Evolutionary conservation across 345 rosid genomes (phyloP), one percentile per base, ranked within the genome.

Genomic region (Hibiscus mutabilis): DNA sequence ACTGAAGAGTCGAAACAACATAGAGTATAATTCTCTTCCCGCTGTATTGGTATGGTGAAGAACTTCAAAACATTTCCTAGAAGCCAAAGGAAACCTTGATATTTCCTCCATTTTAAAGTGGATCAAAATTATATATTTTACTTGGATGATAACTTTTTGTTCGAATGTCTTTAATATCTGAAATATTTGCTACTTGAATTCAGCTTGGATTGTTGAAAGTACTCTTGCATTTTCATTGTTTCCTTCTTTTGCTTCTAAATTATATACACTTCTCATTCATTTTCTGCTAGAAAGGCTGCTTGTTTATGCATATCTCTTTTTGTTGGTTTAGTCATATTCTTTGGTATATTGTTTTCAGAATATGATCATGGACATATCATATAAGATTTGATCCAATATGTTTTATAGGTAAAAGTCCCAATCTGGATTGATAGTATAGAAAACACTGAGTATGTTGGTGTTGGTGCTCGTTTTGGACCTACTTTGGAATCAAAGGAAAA

Each of bases 391-490:
- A 51, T 24, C 59, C 25, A 47, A 66, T 67, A 60, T 31, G 7
- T 64, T 42, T 70, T 65, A 11, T 69, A 89, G 94, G 89, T 89
- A 40, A 89, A 89, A 85, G 86, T 89, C 19, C 84, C 89, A 29
- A 84, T 83, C 59, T 85, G 84, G 86, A 76, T 89, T 72, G 73
- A 86, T 81, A 74, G 76, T 16, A 71, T 80, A 10, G 87, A 80
- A 82, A 82, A 80, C 24, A 68, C 40, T 29, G 94, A 89, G 76
- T 86, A 86, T 75, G 94, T 86, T 75, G 94, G 94, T 69, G 87
- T 89, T 57, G 91, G 94, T 73, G 94, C 91, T 77, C 94, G 94
- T 44, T 89, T 89, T 68, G 94, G 94, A 68, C 82, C 57, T 63
- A 85, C 89, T 2, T 79, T 89, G 83, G 94, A 84, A 63, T 81